These are phyloP conservation scores for Pseudotsuga menziesii DNA, from an alignment of 75 land plant genomes.

Conservation along the genomic window DNA sequence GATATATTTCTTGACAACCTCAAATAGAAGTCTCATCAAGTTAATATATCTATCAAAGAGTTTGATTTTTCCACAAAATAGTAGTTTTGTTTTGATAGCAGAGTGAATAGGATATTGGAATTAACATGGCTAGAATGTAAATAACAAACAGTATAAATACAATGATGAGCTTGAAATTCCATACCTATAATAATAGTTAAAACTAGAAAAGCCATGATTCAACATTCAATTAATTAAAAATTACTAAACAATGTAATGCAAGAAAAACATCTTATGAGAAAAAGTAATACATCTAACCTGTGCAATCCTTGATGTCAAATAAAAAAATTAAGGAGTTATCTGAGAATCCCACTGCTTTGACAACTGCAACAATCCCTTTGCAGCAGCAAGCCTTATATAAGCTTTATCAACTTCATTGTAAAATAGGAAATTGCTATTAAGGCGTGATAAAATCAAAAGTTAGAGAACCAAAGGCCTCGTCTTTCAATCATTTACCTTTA, in stretches of 20 bases:
- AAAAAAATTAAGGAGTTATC: slow-evolving; percentile 63
- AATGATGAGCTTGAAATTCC: neutral
- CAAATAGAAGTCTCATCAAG: slow-evolving; percentile 1
- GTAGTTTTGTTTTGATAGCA: neutral
- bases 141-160: neutral
- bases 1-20: slow-evolving; percentile 40
- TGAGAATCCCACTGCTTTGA: slow-evolving; percentile 79
- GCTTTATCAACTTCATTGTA: slow-evolving; percentile 85
- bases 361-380: slow-evolving; percentile 76
- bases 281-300: slow-evolving; percentile 45
- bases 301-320: slow-evolving; percentile 50
- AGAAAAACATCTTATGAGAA: neutral
- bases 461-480: slow-evolving; percentile 1
- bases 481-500: slow-evolving; percentile 48
- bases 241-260: neutral
- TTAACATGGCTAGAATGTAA: neutral
- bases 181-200: neutral
- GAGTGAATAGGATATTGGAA: neutral
- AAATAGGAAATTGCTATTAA: slow-evolving; percentile 4
- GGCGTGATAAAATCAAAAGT: neutral
- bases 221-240: neutral
- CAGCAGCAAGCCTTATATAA: slow-evolving; percentile 84
- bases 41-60: neutral
- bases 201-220: neutral
- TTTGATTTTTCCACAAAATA: neutral